Percentiles rank a stretch among this genome's conserved stretches.
Evolutionary conservation across 2,329 filamentous ascomycete species (phyloP).

Genomic region (Nemania sp.): DNA sequence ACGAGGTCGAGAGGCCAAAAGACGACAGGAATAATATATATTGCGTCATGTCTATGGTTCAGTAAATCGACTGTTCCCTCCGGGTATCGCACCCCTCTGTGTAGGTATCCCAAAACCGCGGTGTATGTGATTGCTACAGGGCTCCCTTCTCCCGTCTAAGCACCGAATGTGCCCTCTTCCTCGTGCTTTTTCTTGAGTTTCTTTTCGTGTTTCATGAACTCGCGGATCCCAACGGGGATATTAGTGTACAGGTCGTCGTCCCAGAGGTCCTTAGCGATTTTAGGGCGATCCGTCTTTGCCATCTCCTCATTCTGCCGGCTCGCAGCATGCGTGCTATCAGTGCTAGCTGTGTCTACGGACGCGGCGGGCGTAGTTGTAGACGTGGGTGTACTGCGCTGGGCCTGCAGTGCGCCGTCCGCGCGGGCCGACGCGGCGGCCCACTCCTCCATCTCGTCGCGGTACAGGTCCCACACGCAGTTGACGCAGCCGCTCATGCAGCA

Average conservation of each 20-base stretch:
- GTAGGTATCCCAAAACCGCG: neutral
- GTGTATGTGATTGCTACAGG: conserved; percentile 3
- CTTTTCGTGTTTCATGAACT: conserved; percentile 98
- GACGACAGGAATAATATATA: neutral
- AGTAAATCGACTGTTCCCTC: neutral
- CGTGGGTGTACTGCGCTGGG: conserved; percentile 7
- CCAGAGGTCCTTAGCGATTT: conserved; percentile 56
- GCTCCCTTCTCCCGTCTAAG: conserved; percentile 33
- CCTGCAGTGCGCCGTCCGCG: conserved; percentile 56
- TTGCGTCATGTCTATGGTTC: neutral
- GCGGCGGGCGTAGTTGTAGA: too few species aligned
- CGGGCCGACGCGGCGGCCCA: conserved; percentile 71
- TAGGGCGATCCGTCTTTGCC: conserved; percentile 42
- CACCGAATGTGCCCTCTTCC: conserved; percentile 55
- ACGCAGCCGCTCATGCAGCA: conserved; percentile 99
- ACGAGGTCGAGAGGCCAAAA: neutral
- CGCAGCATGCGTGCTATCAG: conserved; percentile 34
- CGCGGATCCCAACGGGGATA: conserved; percentile 88
- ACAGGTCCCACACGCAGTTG: conserved; percentile 95
- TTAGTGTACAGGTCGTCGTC: conserved; percentile 73
- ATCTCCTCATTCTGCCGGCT: conserved; percentile 57
- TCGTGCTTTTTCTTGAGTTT: conserved; percentile 75
- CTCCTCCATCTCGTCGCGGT: conserved; percentile 87
- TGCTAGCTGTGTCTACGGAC: neutral
- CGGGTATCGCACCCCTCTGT: conserved; percentile 13